Evolutionary conservation across 2,329 filamentous ascomycete species (phyloP).

Genomic region (Xylariomycetidae sp.): DNA sequence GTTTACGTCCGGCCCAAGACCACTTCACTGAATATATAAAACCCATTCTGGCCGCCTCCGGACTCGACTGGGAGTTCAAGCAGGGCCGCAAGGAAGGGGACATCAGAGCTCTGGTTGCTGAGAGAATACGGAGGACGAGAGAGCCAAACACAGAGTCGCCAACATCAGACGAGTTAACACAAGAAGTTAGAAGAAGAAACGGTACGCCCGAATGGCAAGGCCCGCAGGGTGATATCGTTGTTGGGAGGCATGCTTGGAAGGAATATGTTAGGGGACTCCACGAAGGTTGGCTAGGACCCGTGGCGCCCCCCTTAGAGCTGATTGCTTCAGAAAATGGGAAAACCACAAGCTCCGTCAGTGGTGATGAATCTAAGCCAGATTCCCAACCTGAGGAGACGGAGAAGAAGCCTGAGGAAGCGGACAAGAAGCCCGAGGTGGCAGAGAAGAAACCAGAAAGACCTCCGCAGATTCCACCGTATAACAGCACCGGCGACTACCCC

Average conservation of each 20-base stretch:
- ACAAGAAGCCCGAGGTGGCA: conserved; percentile 37
- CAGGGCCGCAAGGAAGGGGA: conserved; percentile 93
- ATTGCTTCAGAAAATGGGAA: conserved; percentile 8
- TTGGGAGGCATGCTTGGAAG: conserved; percentile 94
- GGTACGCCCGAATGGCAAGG: conserved; percentile 70
- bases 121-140: conserved; percentile 72
- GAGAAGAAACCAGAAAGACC: conserved; percentile 53
- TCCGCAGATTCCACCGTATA: conserved; percentile 67
- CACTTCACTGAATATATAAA: conserved; percentile 97
- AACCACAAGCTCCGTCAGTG: too few relatives aligned
- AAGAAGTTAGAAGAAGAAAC: conserved; percentile 58
- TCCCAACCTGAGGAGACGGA: too few relatives aligned
- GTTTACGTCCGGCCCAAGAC: conserved; percentile 78
- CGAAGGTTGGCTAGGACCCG: conserved; percentile 91
- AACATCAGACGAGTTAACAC: conserved; percentile 56
- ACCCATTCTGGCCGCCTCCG: conserved; percentile 82
- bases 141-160: conserved; percentile 48
- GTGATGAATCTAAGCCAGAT: too few relatives aligned
- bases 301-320: conserved; percentile 43
- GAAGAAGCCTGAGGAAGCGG: conserved; percentile 38
- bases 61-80: conserved; percentile 92
- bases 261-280: conserved; percentile 92
- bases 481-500: conserved; percentile 67
- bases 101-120: conserved; percentile 78
- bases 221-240: conserved; percentile 75